Conservation (phyloP, 2,329 filamentous ascomycete genomes). For the Aspergillus aculeatus region DNA sequence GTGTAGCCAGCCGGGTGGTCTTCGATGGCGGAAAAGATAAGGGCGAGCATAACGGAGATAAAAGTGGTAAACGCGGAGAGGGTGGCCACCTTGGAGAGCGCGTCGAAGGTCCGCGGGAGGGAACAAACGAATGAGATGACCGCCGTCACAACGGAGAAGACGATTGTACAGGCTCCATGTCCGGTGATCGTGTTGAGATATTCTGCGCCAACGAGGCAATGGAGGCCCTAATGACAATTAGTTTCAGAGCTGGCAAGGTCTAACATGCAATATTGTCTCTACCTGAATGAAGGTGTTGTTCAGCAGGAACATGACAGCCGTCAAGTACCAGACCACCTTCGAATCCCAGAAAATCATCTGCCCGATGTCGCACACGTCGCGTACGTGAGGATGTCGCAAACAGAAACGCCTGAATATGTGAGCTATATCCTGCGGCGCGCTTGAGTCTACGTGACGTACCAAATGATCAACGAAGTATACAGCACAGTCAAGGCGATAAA, state of each 20-base stretch:
- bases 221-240: conserved; percentile 58
- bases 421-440: conserved; percentile 12
- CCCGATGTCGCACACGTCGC: conserved; percentile 93
- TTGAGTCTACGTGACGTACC: conserved; percentile 42
- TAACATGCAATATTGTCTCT: conserved; percentile 14
- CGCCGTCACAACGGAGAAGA: conserved; percentile 72
- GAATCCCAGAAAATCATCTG: conserved; percentile 90
- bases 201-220: conserved; percentile 79
- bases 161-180: conserved; percentile 71
- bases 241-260: neutral
- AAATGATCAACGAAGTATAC: conserved; percentile 72
- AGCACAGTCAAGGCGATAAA: conserved; percentile 75
- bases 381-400: conserved; percentile 82
- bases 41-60: conserved; percentile 78
- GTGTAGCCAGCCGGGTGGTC: conserved; percentile 68
- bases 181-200: conserved; percentile 87
- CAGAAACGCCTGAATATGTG: conserved; percentile 73
- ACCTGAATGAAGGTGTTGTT: conserved; percentile 92
- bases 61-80: conserved; percentile 85
- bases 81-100: conserved; percentile 75
- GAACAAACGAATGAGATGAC: conserved; percentile 76
- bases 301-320: conserved; percentile 82
- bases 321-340: conserved; percentile 66
- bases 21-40: conserved; percentile 77
- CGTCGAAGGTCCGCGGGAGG: conserved; percentile 79